Conservation (phyloP, 345 rosid genomes). For the Boechera retrofracta region DNA sequence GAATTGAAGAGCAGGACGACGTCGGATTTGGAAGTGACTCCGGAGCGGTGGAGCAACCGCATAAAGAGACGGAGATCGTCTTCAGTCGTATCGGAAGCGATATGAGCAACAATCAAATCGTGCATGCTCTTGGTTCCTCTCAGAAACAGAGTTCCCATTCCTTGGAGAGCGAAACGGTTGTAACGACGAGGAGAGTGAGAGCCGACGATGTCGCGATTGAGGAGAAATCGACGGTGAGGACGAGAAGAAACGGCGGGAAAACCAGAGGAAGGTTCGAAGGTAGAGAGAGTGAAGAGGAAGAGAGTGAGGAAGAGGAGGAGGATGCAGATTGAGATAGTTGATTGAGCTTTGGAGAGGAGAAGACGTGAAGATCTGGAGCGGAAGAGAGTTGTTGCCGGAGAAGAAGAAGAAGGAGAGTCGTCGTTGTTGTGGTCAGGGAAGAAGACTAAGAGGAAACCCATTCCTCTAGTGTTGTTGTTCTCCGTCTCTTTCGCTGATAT, state of each 20-base stretch:
- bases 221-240: slow-evolving; percentile 47
- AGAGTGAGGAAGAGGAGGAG: slow-evolving; percentile 72
- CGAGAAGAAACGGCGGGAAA: slow-evolving; percentile 37
- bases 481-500: slow-evolving; percentile 42
- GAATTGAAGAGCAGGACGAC: slow-evolving; percentile 57
- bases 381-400: slow-evolving; percentile 48
- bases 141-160: slow-evolving; percentile 45
- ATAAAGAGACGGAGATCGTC: slow-evolving; percentile 68
- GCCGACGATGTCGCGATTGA: slow-evolving; percentile 34
- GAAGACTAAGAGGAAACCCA: slow-evolving; percentile 81
- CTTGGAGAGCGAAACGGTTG: slow-evolving; percentile 38
- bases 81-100: slow-evolving; percentile 56
- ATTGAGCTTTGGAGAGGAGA: slow-evolving; percentile 72
- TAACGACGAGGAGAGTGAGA: background rate
- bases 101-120: slow-evolving; percentile 60
- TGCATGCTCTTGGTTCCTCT: slow-evolving; percentile 47
- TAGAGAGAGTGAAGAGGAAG: slow-evolving; percentile 86
- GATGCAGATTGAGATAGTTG: slow-evolving; percentile 82
- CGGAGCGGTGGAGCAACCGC: slow-evolving; percentile 68
- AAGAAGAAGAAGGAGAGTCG: slow-evolving; percentile 34
- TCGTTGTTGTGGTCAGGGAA: slow-evolving; percentile 57
- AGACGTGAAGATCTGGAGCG: slow-evolving; percentile 48
- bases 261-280: slow-evolving; percentile 67
- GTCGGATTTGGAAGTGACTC: slow-evolving; percentile 69
- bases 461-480: slow-evolving; percentile 42